These are phyloP conservation scores for Purshia tridentata DNA, from an alignment of 306 rosid genomes.

Conservation along the genomic window DNA sequence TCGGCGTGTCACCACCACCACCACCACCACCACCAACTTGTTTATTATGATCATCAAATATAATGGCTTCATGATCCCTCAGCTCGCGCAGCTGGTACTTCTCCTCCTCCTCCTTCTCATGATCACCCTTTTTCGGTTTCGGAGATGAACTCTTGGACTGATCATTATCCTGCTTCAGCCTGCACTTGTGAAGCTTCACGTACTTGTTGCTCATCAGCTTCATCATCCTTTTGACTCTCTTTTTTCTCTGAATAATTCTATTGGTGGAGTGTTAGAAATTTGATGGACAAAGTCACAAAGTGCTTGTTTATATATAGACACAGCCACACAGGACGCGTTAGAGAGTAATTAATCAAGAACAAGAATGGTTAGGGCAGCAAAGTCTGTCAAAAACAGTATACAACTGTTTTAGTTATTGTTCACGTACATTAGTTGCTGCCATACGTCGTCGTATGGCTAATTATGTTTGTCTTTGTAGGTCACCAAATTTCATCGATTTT, in stretches of 20 bases:
- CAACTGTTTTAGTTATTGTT: not conserved
- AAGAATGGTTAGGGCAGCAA: not conserved
- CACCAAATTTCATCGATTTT: not conserved
- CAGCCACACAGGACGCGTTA: not conserved
- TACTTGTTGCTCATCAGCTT: conserved; percentile 14
- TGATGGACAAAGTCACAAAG: not conserved
- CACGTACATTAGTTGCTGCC: conserved; percentile 2
- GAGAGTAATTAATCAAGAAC: no score
- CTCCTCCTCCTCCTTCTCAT: not conserved
- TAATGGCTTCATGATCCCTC: not conserved
- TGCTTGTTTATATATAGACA: conserved; percentile 5
- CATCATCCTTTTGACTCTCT: not conserved
- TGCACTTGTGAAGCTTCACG: conserved; percentile 29
- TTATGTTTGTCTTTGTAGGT: not conserved
- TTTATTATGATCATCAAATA: not conserved
- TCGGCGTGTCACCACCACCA: not conserved
- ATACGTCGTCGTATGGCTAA: not conserved
- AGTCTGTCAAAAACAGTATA: conserved; percentile 10
- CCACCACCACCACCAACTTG: not conserved
- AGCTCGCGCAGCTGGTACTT: not conserved
- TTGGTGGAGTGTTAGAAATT: not conserved
- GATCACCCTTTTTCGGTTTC: not conserved
- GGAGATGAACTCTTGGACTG: not conserved
- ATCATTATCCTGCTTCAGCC: conserved; percentile 14
- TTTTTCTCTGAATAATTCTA: not conserved